Percentiles rank a stretch among this genome's conserved stretches.
phyloP scores from a whole-genome alignment of 352 stramenopile genomes.

The Saprolegnia parasitica region DNA sequence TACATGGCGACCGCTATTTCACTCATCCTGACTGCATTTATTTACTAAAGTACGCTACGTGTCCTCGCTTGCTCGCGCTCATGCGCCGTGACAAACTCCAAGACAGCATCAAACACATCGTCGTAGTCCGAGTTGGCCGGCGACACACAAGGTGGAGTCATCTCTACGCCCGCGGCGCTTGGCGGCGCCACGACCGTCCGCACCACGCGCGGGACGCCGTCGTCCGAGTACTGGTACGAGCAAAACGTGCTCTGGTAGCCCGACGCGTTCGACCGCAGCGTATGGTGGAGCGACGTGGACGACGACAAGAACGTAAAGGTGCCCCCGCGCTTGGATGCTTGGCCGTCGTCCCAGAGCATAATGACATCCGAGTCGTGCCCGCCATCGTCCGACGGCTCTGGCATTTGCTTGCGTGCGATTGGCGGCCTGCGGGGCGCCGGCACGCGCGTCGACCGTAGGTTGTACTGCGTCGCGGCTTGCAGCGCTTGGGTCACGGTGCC shows the following conservation, averaged over 20 bases:
- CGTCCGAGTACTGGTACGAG: conserved; percentile 14
- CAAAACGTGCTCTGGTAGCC: conserved; percentile 8
- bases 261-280: neutral
- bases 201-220: neutral
- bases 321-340: conserved; percentile 10
- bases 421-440: neutral
- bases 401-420: neutral
- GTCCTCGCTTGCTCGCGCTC: neutral
- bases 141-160: neutral
- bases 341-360: conserved; percentile 15
- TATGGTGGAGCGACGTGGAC: conserved; percentile 17
- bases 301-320: conserved; percentile 28
- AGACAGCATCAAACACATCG: conserved; percentile 8
- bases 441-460: neutral
- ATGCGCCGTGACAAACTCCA: neutral
- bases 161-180: neutral
- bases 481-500: neutral
- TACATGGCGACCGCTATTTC: neutral
- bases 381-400: neutral
- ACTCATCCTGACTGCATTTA: neutral
- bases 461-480: conserved; percentile 1
- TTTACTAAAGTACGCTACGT: neutral
- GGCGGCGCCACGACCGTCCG: neutral
- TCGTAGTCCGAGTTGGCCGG: neutral
- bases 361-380: conserved; percentile 2